These are phyloP conservation scores for Pyrenophora seminiperda DNA, from an alignment of 2,329 filamentous ascomycete genomes.

Conservation along the genomic window DNA sequence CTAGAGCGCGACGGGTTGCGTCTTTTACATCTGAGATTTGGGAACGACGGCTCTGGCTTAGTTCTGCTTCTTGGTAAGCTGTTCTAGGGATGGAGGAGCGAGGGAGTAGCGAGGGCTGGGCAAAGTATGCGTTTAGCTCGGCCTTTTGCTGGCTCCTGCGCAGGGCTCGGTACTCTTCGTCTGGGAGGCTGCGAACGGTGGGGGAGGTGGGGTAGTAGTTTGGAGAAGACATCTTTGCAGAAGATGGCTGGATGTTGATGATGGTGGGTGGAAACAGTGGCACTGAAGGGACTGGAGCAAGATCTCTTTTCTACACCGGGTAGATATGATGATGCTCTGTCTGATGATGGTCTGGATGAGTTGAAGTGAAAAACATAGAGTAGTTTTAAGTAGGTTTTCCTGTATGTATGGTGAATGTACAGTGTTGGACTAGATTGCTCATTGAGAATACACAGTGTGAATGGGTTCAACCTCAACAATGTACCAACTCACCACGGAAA, in stretches of 20 bases:
- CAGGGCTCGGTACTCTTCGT: slow-evolving; percentile 13
- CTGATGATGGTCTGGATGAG: no score
- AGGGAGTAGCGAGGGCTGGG: neutral
- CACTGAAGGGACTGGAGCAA: no score
- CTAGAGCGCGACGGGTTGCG: slow-evolving; percentile 21
- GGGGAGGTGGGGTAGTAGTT: neutral
- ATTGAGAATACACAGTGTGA: no score
- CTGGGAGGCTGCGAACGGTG: slow-evolving; percentile 6
- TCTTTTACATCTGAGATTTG: slow-evolving; percentile 14
- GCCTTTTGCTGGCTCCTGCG: slow-evolving; percentile 5
- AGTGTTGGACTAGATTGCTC: neutral
- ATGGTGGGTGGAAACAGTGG: neutral
- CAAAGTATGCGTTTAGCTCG: slow-evolving; percentile 10
- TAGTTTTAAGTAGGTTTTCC: neutral
- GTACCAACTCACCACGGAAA: no score
- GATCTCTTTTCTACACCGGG: neutral
- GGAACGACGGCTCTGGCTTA: slow-evolving; percentile 4
- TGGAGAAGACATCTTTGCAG: neutral
- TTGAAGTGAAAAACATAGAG: no score
- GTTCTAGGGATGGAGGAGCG: neutral
- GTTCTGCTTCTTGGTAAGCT: slow-evolving; percentile 2
- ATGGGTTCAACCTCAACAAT: no score
- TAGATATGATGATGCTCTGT: neutral
- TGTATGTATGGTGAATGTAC: neutral
- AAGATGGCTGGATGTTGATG: neutral